These are phyloP conservation scores for Penicillium sp. DNA, from an alignment of 2,329 filamentous ascomycete species.

Conservation along the genomic window DNA sequence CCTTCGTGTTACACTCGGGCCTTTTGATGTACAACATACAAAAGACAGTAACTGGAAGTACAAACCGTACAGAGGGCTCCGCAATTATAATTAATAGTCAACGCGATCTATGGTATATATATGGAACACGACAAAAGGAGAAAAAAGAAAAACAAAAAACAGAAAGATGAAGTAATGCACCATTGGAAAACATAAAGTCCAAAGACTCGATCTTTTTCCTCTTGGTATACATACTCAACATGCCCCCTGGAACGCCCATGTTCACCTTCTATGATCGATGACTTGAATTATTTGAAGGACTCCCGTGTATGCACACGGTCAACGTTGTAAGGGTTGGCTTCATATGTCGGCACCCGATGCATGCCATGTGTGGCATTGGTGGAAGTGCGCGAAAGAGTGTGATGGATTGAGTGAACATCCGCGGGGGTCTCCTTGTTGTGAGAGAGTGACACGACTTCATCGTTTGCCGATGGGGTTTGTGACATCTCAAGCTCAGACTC, in stretches of 20 bases:
- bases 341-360: conserved; percentile 19
- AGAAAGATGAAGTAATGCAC: background rate
- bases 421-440: conserved; percentile 13
- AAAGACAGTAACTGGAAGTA: background rate
- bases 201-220: background rate
- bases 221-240: background rate
- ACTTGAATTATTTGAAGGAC: conserved; percentile 15
- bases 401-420: conserved; percentile 14
- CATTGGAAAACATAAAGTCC: background rate
- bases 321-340: conserved; percentile 19
- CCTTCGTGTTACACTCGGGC: background rate
- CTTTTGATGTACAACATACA: background rate
- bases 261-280: background rate
- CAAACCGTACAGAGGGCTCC: background rate
- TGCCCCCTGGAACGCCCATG: background rate
- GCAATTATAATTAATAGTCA: conserved; percentile 3
- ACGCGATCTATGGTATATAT: conserved; percentile 2
- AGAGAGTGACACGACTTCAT: background rate
- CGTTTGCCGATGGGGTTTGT: background rate
- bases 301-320: conserved; percentile 21
- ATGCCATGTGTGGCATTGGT: conserved; percentile 6
- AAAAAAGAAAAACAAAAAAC: background rate
- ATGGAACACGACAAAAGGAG: background rate
- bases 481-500: background rate
- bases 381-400: conserved; percentile 8